Percentiles rank a stretch among this genome's conserved stretches.
These are phyloP conservation scores for Orbilia brochopaga DNA, from an alignment of 2,329 filamentous ascomycete genomes.

Conservation along the genomic window DNA sequence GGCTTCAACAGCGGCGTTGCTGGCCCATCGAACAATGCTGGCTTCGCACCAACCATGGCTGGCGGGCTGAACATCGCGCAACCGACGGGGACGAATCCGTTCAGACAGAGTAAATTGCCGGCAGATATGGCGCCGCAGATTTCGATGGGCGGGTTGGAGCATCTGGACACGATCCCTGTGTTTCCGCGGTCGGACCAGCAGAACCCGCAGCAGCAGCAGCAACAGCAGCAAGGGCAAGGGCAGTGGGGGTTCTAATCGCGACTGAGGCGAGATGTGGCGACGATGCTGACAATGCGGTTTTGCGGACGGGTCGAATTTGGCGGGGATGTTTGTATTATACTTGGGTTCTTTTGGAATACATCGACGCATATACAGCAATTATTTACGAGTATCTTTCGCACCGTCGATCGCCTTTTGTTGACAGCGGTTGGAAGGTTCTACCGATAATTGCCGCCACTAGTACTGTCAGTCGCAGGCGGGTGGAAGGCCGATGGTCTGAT, in stretches of 20 bases:
- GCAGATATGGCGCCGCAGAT: constrained; percentile 74
- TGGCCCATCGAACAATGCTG: constrained; percentile 42
- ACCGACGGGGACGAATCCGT: constrained; percentile 70
- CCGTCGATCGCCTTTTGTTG: no score
- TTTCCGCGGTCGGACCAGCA: constrained; percentile 76
- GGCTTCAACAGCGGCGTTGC: constrained; percentile 53
- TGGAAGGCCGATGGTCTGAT: no score
- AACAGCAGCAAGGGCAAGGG: constrained; percentile 61
- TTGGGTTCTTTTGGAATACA: no score
- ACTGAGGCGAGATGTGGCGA: neutral
- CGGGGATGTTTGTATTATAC: no score
- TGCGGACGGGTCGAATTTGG: no score
- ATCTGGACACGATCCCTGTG: constrained; percentile 77
- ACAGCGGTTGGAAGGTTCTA: no score
- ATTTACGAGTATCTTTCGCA: no score
- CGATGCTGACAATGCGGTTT: no score
- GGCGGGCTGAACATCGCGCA: constrained; percentile 47
- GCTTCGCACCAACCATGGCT: constrained; percentile 52
- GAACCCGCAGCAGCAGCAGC: constrained; percentile 24
- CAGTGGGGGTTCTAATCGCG: constrained; percentile 30
- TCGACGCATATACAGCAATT: no score
- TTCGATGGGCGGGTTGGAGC: constrained; percentile 73
- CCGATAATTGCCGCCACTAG: no score
- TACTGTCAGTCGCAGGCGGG: no score
- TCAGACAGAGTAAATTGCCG: constrained; percentile 83